Conservation (phyloP, 257 asterid species). For the Solanum neorickii region DNA sequence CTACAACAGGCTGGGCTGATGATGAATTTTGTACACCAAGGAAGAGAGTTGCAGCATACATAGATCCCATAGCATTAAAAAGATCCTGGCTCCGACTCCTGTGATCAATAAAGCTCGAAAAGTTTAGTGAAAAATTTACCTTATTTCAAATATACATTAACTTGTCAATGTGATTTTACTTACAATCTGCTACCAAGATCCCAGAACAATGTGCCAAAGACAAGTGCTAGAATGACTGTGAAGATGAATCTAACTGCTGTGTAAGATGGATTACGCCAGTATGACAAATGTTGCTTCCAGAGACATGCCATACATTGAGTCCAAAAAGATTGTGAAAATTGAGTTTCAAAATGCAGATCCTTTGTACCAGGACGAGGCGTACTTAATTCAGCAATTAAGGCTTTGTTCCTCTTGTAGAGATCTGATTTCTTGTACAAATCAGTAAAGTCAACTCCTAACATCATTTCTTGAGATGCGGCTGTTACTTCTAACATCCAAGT, state of each 20-base stretch:
- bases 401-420: constrained; percentile 41
- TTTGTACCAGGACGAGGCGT: constrained; percentile 25
- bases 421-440: constrained; percentile 33
- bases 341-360: constrained; percentile 27
- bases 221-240: constrained; percentile 19
- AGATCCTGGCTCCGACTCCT: background rate
- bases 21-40: constrained; percentile 2
- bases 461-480: constrained; percentile 25
- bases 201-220: constrained; percentile 50
- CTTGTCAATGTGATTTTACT: background rate
- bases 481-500: constrained; percentile 67
- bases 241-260: constrained; percentile 35
- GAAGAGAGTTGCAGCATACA: constrained; percentile 5
- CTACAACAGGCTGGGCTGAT: constrained; percentile 30
- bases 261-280: constrained; percentile 48
- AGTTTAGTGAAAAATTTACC: background rate
- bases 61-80: constrained; percentile 3
- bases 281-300: constrained; percentile 47
- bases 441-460: constrained; percentile 26
- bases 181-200: constrained; percentile 44
- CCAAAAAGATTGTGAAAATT: constrained; percentile 29
- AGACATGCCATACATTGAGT: constrained; percentile 42
- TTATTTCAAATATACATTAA: background rate
- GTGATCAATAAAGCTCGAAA: constrained; percentile 15
- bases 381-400: constrained; percentile 28